phyloP scores from a whole-genome alignment of 345 rosid species.

The Citrus cavaleriei region DNA sequence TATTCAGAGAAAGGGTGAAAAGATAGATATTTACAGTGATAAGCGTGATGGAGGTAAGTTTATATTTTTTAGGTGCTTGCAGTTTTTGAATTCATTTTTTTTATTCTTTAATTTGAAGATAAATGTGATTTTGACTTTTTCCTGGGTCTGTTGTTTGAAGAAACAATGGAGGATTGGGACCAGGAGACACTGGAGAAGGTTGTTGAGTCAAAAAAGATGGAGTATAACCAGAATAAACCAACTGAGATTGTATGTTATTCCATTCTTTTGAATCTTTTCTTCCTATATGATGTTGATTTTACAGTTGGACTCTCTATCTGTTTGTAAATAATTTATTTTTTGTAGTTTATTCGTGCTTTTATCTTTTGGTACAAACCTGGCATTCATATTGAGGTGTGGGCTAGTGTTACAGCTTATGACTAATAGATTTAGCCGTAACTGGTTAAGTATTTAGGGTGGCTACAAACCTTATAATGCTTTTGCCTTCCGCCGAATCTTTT shows the following conservation, averaged over 20 bases:
- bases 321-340: neutral
- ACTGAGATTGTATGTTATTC: conserved; percentile 73
- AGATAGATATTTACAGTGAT: conserved; percentile 84
- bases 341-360: neutral
- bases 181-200: conserved; percentile 92
- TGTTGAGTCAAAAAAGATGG: conserved; percentile 75
- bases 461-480: neutral
- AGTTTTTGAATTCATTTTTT: neutral
- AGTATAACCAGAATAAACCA: conserved; percentile 89
- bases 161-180: conserved; percentile 96
- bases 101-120: neutral
- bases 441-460: neutral
- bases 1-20: conserved; percentile 96
- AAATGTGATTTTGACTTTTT: conserved; percentile 9
- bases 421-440: neutral
- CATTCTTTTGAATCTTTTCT: neutral
- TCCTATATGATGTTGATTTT: neutral
- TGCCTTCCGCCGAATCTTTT: neutral
- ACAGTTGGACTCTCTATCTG: neutral
- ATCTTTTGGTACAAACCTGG: neutral
- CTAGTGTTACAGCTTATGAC: neutral
- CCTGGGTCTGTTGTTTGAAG: conserved; percentile 24
- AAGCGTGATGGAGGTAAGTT: conserved; percentile 74
- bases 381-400: neutral
- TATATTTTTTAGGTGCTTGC: neutral